phyloP scores from a whole-genome alignment of 495 filamentous ascomycete species.

The Evernia prunastri region DNA sequence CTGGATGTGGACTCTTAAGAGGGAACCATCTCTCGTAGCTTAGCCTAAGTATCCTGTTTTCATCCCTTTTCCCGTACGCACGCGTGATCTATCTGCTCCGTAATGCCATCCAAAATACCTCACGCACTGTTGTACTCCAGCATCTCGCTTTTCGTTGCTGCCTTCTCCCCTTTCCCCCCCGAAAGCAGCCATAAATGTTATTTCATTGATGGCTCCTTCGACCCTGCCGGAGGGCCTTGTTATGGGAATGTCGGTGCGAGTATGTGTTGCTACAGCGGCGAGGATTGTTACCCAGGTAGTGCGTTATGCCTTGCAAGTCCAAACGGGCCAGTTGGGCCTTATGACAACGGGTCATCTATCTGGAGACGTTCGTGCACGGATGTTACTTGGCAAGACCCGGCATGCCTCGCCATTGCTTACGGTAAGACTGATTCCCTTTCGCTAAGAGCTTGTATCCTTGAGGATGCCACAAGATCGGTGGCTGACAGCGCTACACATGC shows the following conservation, averaged over 20 bases:
- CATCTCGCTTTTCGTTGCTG: conserved; percentile 8
- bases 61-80: background rate
- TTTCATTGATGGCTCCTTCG: conserved; percentile 13
- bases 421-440: conserved; percentile 3
- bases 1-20: background rate
- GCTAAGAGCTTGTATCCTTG: background rate
- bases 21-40: background rate
- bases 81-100: conserved; percentile 2
- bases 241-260: conserved; percentile 18
- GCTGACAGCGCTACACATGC: conserved; percentile 7
- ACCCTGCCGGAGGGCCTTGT: conserved; percentile 14
- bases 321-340: conserved; percentile 8
- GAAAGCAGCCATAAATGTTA: conserved; percentile 14
- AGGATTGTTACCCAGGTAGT: conserved; percentile 1
- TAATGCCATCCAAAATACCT: conserved; percentile 11
- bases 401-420: conserved; percentile 19
- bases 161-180: conserved; percentile 8
- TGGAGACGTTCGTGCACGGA: conserved; percentile 22
- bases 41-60: background rate
- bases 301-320: conserved; percentile 12
- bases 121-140: background rate
- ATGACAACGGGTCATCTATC: conserved; percentile 17
- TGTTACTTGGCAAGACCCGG: conserved; percentile 18
- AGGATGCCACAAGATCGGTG: background rate
- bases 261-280: conserved; percentile 17